phyloP scores from a whole-genome alignment of 305 asterid species.

The Plantago coronopus region DNA sequence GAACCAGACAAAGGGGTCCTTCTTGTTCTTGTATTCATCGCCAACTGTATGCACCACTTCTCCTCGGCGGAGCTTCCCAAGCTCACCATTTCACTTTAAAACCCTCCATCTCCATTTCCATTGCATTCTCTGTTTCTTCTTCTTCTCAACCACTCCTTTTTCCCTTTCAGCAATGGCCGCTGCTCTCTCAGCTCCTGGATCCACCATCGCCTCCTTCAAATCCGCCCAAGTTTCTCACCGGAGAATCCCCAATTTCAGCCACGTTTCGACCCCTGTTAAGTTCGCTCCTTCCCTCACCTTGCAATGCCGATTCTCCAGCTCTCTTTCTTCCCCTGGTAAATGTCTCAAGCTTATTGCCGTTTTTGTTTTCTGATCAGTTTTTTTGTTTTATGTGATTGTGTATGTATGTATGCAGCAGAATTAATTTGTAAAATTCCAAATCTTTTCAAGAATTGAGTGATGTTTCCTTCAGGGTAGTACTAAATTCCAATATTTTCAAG shows the following conservation, averaged over 20 bases:
- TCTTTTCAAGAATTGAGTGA: too few species aligned
- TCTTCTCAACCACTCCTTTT: too few species aligned
- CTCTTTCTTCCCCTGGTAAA: slow-evolving; percentile 43
- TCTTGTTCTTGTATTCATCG: too few species aligned
- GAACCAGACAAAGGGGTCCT: too few species aligned
- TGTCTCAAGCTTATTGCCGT: not conserved
- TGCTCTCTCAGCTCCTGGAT: slow-evolving; percentile 12
- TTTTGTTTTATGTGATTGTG: not conserved
- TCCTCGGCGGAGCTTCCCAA: too few species aligned
- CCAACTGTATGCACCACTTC: too few species aligned
- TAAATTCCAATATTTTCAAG: too few species aligned
- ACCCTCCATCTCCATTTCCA: too few species aligned
- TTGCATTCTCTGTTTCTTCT: too few species aligned
- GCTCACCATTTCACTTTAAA: too few species aligned
- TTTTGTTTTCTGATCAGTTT: not conserved
- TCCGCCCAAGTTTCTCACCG: slow-evolving; percentile 31
- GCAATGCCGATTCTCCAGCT: slow-evolving; percentile 47
- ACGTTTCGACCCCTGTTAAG: slow-evolving; percentile 23
- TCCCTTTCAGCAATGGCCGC: not conserved
- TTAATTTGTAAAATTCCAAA: too few species aligned
- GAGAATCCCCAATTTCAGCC: slow-evolving; percentile 30
- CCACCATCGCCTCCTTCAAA: slow-evolving; percentile 24
- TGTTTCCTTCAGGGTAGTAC: not conserved
- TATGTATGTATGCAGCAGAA: too few species aligned
- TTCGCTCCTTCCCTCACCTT: slow-evolving; percentile 21